Conservation (phyloP, 805 yeast genomes). For the Danielia reshetovae region DNA sequence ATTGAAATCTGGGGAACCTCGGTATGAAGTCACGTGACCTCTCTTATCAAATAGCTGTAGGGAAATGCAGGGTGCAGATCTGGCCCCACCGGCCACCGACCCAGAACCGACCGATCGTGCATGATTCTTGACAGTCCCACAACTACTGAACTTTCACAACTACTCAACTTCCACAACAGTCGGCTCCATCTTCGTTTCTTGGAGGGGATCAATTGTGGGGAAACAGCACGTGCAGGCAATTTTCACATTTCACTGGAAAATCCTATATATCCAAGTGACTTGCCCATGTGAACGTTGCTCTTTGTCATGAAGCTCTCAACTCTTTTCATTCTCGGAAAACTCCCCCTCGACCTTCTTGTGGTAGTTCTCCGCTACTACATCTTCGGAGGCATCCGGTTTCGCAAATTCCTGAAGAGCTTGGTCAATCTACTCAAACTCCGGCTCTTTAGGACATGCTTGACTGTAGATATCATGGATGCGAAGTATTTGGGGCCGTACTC, state of each 20-base stretch:
- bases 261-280: too few species aligned
- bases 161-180: too few species aligned
- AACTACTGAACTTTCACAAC: too few species aligned
- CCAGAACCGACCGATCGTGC: too few species aligned
- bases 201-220: constrained; percentile 1
- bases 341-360: constrained; percentile 11
- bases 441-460: constrained; percentile 10
- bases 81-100: too few species aligned
- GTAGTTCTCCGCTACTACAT: constrained; percentile 14
- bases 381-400: constrained; percentile 13
- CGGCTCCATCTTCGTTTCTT: neutral
- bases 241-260: neutral
- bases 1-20: too few species aligned
- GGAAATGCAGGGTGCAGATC: too few species aligned
- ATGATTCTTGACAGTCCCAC: too few species aligned
- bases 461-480: constrained; percentile 13
- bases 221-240: neutral
- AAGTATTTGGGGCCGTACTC: constrained; percentile 10
- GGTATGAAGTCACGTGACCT: too few species aligned
- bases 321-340: constrained; percentile 6
- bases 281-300: too few species aligned
- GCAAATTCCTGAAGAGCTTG: constrained; percentile 11
- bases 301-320: constrained; percentile 9
- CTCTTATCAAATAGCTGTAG: too few species aligned
- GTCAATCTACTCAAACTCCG: constrained; percentile 12